Evolutionary conservation across 2,329 filamentous ascomycete genomes (phyloP).

Genomic region (Pseudopyrenochaeta lycopersici): DNA sequence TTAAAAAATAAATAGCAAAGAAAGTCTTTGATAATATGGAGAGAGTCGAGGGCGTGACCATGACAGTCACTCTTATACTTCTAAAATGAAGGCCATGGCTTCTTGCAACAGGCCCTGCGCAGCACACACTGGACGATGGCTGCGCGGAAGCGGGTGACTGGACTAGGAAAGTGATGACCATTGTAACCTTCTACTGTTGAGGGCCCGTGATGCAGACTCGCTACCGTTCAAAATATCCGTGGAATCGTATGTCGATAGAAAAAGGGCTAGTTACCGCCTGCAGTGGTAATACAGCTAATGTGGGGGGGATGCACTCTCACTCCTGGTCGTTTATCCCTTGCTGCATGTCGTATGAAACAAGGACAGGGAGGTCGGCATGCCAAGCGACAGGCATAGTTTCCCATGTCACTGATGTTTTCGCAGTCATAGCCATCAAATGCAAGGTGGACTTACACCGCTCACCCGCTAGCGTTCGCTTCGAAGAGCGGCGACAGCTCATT

Average conservation of each 20-base stretch:
- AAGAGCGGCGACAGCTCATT: constrained; percentile 20
- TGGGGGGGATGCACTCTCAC: background rate
- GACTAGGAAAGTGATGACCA: background rate
- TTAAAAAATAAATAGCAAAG: background rate
- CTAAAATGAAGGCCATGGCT: constrained; percentile 1
- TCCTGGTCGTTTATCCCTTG: constrained; percentile 16
- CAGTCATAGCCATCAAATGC: constrained; percentile 17
- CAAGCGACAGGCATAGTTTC: constrained; percentile 12
- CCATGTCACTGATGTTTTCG: constrained; percentile 20
- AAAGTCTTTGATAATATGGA: background rate
- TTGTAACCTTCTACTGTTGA: constrained; percentile 8
- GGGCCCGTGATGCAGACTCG: constrained; percentile 4
- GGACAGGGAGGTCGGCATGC: background rate
- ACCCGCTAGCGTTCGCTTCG: constrained; percentile 29
- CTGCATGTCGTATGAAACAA: constrained; percentile 18
- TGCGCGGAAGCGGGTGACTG: constrained; percentile 12
- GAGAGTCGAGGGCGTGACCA: background rate
- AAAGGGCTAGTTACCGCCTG: background rate
- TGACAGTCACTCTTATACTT: constrained; percentile 4
- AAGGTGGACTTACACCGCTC: constrained; percentile 21
- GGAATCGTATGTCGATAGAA: background rate
- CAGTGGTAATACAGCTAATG: background rate
- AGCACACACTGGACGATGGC: background rate
- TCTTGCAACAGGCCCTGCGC: too few species aligned
- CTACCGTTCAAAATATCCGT: background rate